phyloP scores from a whole-genome alignment of 257 asterid genomes.

The Capsicum pubescens region DNA sequence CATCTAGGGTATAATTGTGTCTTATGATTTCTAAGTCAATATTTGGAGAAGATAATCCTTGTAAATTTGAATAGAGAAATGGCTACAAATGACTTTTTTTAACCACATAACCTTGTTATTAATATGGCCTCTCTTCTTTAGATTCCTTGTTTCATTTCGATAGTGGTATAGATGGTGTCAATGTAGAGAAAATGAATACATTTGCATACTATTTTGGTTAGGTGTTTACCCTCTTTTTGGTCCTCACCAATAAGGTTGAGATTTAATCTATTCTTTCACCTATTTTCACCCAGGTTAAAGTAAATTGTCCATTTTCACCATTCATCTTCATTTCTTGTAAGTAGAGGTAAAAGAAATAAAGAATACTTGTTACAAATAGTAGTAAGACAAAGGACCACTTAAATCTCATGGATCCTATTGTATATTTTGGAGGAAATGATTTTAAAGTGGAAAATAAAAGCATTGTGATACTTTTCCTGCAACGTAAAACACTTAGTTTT shows the following conservation, averaged over 20 bases:
- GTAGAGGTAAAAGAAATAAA: background rate
- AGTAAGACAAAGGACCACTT: background rate
- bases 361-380: background rate
- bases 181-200: background rate
- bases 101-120: background rate
- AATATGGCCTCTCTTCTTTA: background rate
- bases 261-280: background rate
- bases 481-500: background rate
- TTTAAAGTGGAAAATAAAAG: conserved; percentile 8
- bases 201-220: background rate
- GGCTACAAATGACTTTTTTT: background rate
- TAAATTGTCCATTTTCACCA: background rate
- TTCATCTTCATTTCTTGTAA: background rate
- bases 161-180: background rate
- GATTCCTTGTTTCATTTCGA: background rate
- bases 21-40: background rate
- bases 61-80: background rate
- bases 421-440: conserved; percentile 21
- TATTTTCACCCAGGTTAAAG: background rate
- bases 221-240: background rate
- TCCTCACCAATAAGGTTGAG: background rate
- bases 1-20: background rate
- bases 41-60: background rate
- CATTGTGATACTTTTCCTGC: background rate
- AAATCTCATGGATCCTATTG: background rate